Evolutionary conservation across 163 green algal genomes (phyloP), one percentile per base, ranked within the genome.

Genomic region (Chloromonas sp.): DNA sequence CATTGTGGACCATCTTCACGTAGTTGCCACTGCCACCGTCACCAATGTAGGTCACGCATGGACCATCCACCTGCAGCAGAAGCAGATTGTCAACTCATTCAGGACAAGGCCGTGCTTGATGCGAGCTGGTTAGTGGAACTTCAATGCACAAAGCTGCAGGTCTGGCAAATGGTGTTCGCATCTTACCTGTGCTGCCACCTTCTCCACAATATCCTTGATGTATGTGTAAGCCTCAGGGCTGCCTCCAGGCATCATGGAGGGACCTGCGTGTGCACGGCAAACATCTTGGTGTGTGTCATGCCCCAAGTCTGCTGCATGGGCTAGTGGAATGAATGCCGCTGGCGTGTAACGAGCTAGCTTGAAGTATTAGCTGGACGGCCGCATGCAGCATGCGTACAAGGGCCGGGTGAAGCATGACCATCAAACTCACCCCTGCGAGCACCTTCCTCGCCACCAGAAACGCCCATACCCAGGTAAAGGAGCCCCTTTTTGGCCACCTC

Each of bases 1-100:
- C 97, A 90, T 99, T 99, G 95, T 99, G 97, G 85, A 99, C 96
- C 97, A 99, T 99, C 95, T 99, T 99, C 2, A 99, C 97, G 85
- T 96, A 99, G 92, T 99, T 99, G 80, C 97, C 97, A 0, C 95
- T 88, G 81, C 97, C 97, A 76, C 96, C 97, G 13, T 91, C 89
- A 58, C 97, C 97, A 61, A 99, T 93, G 92, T 98, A 98, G 60
- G 94, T 99, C 0, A 98, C 95, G 88, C 97, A 99, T 0, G 97
- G 92, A 13, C 97, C 96, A 86, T 98, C 94, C 3, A 98, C 97
- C 86, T 92, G 85, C 2, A 83, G 66, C 36, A 36, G 36, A 36
- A 36, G 36, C 36, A 36, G 36, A 36, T 36, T 36, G 36, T 36
- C 36, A 36, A 36, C 36, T 36, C 36, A 36, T 36, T 36, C 36